Evolutionary conservation across 2,329 filamentous ascomycete genomes (phyloP).

Genomic region (Rhynchosporium graminicola): DNA sequence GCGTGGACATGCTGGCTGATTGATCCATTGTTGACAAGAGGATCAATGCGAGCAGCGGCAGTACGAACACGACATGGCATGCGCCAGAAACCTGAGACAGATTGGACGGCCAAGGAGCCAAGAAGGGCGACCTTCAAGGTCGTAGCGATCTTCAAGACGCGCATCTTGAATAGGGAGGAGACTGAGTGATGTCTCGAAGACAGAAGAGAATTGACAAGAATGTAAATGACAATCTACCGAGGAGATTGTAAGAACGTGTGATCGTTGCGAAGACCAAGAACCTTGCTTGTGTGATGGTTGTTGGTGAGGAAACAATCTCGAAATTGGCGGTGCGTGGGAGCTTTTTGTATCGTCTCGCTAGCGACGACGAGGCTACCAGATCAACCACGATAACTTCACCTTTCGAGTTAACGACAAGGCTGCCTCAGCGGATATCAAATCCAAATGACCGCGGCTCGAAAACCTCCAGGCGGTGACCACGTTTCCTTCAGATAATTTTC

Average conservation of each 20-base stretch:
- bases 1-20: conserved; percentile 69
- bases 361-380: conserved; percentile 13
- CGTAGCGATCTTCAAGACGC: not conserved
- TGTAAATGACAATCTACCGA: conserved; percentile 4
- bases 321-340: not conserved
- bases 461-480: not conserved
- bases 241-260: conserved; percentile 9
- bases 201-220: conserved; percentile 3
- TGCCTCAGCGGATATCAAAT: not conserved
- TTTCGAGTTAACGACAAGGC: not conserved
- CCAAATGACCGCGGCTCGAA: not conserved
- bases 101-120: not conserved
- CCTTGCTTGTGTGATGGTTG: not conserved
- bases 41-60: conserved; percentile 74
- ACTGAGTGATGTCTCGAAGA: conserved; percentile 9
- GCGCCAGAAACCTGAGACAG: conserved; percentile 76
- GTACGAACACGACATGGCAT: conserved; percentile 77
- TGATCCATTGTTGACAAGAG: conserved; percentile 64
- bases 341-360: not conserved
- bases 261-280: not conserved
- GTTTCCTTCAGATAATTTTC: not conserved
- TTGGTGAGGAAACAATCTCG: not conserved
- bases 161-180: conserved; percentile 15
- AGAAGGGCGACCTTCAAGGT: conserved; percentile 18
- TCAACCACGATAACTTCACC: not conserved